Percentiles rank a stretch among this genome's conserved stretches.
Conservation (phyloP, 352 stramenopile genomes). For the Globisporangium cederbergense region DNA sequence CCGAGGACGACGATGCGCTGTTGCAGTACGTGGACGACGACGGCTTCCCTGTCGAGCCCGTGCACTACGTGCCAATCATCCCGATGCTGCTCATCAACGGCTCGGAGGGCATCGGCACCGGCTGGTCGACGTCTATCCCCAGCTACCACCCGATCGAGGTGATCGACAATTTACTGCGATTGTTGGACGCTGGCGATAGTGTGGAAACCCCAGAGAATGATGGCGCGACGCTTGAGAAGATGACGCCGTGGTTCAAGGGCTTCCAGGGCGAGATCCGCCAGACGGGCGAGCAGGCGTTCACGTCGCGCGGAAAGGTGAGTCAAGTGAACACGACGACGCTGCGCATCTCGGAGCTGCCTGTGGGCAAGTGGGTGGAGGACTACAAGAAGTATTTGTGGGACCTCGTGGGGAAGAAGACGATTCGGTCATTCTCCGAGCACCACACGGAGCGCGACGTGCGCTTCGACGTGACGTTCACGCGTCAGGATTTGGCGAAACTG, state of each 20-base stretch:
- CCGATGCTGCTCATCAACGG: constrained; percentile 98
- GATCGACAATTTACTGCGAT: constrained; percentile 92
- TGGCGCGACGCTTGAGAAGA: constrained; percentile 39
- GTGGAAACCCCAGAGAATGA: constrained; percentile 26
- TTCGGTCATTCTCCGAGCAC: constrained; percentile 94
- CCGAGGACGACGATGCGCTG: constrained; percentile 97
- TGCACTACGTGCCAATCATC: constrained; percentile 96
- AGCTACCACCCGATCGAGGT: constrained; percentile 96
- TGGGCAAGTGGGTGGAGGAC: constrained; percentile 98
- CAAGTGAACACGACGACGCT: constrained; percentile 92
- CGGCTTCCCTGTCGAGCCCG: constrained; percentile 96
- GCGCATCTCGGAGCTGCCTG: constrained; percentile 95
- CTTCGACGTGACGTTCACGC: constrained; percentile 71
- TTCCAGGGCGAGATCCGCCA: constrained; percentile 92
- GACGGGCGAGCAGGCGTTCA: constrained; percentile 61
- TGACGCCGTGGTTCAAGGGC: constrained; percentile 95
- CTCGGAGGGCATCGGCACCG: constrained; percentile 98
- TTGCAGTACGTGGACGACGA: constrained; percentile 98
- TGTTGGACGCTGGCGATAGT: constrained; percentile 66
- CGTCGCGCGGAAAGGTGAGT: constrained; percentile 66
- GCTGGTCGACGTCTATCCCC: constrained; percentile 95
- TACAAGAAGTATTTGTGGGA: constrained; percentile 98
- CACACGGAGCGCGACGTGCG: constrained; percentile 92
- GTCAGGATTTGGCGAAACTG: constrained; percentile 81
- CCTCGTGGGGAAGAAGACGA: constrained; percentile 82